These are phyloP conservation scores for Silene conica DNA, from an alignment of 148 eudicot genomes.

Conservation along the genomic window DNA sequence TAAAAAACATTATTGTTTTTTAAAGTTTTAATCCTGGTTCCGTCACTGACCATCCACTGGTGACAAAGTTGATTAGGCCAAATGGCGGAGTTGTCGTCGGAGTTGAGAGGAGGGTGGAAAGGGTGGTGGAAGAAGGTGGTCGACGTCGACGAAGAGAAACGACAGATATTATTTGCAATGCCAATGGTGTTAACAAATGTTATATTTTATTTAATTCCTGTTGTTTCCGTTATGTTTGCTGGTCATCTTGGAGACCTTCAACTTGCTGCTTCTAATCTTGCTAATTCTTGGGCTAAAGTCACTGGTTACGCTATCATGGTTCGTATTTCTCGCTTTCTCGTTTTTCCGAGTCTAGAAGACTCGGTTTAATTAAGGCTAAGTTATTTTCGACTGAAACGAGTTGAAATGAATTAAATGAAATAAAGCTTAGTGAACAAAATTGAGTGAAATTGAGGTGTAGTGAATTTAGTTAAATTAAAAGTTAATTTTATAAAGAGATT, in stretches of 20 bases:
- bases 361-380: neutral
- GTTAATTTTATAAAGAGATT: too few relatives aligned
- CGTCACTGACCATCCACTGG: neutral
- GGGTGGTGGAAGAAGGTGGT: conserved; percentile 29
- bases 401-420: too few relatives aligned
- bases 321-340: neutral
- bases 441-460: too few relatives aligned
- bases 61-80: neutral
- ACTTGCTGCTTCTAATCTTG: conserved; percentile 77
- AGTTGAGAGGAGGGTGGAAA: neutral
- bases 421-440: too few relatives aligned
- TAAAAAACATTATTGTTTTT: too few relatives aligned
- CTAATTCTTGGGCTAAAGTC: conserved; percentile 78
- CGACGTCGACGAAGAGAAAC: conserved; percentile 54
- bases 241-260: conserved; percentile 80
- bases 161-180: conserved; percentile 46
- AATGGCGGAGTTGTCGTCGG: neutral
- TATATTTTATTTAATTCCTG: conserved; percentile 48
- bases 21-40: neutral
- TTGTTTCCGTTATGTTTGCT: conserved; percentile 73
- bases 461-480: too few relatives aligned
- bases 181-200: conserved; percentile 76
- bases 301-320: conserved; percentile 81
- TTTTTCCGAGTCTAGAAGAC: neutral
- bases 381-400: neutral